phyloP scores from a whole-genome alignment of 306 rosid species.

The Vicia faba region DNA sequence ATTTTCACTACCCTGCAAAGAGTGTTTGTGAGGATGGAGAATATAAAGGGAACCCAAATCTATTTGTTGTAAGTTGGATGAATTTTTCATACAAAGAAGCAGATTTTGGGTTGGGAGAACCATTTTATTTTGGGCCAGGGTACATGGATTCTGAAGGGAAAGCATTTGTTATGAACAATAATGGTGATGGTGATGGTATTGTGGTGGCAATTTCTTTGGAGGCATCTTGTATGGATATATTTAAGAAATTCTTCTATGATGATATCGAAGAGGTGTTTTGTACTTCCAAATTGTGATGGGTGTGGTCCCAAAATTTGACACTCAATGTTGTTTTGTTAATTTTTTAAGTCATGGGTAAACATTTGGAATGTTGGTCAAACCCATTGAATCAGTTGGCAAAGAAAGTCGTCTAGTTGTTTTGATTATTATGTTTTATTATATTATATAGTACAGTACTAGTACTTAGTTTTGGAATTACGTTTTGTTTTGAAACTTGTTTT shows the following conservation, averaged over 20 bases:
- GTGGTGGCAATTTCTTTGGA: constrained; percentile 40
- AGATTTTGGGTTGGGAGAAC: constrained; percentile 46
- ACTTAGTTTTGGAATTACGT: too few species aligned
- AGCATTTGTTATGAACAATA: constrained; percentile 35
- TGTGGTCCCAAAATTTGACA: not conserved
- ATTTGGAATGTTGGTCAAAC: not conserved
- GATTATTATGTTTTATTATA: too few species aligned
- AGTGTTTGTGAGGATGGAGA: not conserved
- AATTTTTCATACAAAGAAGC: constrained; percentile 34
- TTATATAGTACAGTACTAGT: too few species aligned
- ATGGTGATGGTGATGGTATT: constrained; percentile 26
- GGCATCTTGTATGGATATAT: constrained; percentile 32
- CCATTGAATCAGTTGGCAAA: too few species aligned
- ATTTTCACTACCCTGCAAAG: not conserved
- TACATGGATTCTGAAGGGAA: constrained; percentile 48
- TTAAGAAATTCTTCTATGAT: constrained; percentile 27
- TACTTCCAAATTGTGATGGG: constrained; percentile 33
- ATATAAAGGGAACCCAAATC: constrained; percentile 34
- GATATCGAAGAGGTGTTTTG: constrained; percentile 25
- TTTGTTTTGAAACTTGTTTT: too few species aligned
- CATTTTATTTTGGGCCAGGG: constrained; percentile 45
- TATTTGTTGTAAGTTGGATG: constrained; percentile 45
- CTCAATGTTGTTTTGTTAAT: not conserved
- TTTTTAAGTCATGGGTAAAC: not conserved
- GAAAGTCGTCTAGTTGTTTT: too few species aligned